Evolutionary conservation across 75 land plant genomes (phyloP).

Genomic region (Cunninghamia lanceolata): DNA sequence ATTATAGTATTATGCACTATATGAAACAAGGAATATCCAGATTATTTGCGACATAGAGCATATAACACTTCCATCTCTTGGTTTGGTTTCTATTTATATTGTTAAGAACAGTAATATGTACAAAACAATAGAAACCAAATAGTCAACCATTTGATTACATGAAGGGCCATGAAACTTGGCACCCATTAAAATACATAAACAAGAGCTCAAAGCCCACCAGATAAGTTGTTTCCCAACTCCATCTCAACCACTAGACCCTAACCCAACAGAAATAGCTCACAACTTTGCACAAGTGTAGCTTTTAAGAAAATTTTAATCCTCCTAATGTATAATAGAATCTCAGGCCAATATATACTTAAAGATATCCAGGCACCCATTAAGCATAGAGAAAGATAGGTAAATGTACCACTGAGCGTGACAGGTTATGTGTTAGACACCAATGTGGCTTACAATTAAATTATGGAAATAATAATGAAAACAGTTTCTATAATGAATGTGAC

Average conservation of each 20-base stretch:
- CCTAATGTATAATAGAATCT: neutral
- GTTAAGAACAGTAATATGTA: neutral
- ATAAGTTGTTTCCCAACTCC: neutral
- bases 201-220: neutral
- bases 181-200: neutral
- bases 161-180: neutral
- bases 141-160: neutral
- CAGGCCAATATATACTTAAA: neutral
- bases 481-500: neutral
- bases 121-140: neutral
- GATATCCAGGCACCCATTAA: no score
- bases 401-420: neutral
- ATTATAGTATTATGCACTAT: neutral
- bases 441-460: neutral
- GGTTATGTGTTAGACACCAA: neutral
- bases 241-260: constrained; percentile 10
- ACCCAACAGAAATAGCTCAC: neutral
- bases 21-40: neutral
- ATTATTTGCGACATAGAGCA: neutral
- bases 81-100: neutral
- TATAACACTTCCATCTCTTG: neutral
- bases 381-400: neutral
- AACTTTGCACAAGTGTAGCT: neutral
- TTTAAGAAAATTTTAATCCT: neutral
- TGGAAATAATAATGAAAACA: neutral